Evolutionary conservation across 208 protist species (phyloP), one percentile per base, ranked within the genome.

Genomic region (Crithidia fasciculata): DNA sequence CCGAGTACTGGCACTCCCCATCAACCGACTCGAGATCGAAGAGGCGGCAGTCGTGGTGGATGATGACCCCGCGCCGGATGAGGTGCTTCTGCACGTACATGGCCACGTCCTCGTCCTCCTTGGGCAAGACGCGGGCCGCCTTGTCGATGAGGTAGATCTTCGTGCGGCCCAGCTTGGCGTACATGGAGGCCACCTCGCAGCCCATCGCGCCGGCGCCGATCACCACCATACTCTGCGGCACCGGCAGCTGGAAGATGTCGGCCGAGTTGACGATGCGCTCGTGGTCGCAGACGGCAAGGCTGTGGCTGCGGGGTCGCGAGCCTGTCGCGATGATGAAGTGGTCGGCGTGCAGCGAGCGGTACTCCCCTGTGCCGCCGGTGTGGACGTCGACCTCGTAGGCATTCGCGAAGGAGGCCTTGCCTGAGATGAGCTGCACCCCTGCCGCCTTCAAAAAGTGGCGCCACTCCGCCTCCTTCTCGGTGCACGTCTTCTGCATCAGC

Each of bases 241-340:
- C 72, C 7, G 83, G 74, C 53, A 87, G 66, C 43, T 76, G 53
- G 62, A 94, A 88, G 44, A 94, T 81, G 58, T 81, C 76, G 36
- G 82, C 63, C 28, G 84, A 88, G 61, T 85, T 85, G 52, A 88
- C 68, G 44, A 90, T 83, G 54, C 53, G 63, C 2, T 59, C 59
- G 52, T 77, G 66, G 52, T 94, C 89, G 44, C 69, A 78, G 16
- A 54, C 41, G 62, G 81, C 73, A 47, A 86, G 71, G 13, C 71
- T 71, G 72, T 89, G 82, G 53, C 76, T 72, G 18, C 80, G 80
- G 53, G 89, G 89, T 0, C 56, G 49, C 8, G 79, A 81, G 4
- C 89, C 89, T 4, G 89, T 94, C 10, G 89, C 89, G 54, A 94
- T 91, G 62, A 94, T 47, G 47, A 92, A 89, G 71, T 94, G 82